Evolutionary conservation across 2,329 filamentous ascomycete genomes (phyloP).

Genomic region (Trichoderma sp.): DNA sequence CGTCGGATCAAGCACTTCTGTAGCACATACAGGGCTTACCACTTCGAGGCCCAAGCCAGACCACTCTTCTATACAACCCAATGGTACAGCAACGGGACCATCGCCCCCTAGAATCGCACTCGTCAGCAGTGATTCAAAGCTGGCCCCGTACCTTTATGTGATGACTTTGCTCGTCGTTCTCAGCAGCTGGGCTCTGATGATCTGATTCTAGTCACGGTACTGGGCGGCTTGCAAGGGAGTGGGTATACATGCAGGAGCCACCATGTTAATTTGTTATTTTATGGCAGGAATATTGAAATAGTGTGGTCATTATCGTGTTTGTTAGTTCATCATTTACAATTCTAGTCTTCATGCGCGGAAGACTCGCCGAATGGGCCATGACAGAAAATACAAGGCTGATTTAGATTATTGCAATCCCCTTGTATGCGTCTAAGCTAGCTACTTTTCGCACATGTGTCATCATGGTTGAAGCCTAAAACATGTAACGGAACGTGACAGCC

Average conservation of each 20-base stretch:
- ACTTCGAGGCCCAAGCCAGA: background rate
- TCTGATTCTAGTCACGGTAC: background rate
- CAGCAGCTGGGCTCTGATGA: background rate
- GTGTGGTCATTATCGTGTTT: conserved; percentile 31
- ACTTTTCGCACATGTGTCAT: background rate
- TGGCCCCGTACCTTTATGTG: background rate
- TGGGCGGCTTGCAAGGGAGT: background rate
- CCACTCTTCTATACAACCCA: background rate
- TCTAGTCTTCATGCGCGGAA: conserved; percentile 18
- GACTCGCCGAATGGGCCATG: conserved; percentile 13
- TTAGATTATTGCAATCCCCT: background rate
- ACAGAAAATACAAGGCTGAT: conserved; percentile 17
- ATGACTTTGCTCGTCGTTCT: background rate
- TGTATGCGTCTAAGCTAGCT: background rate
- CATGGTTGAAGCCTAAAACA: conserved; percentile 43
- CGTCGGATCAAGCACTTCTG: background rate
- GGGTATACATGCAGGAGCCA: conserved; percentile 3
- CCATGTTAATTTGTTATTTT: conserved; percentile 30
- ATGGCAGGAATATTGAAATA: conserved; percentile 31
- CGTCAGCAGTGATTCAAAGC: background rate
- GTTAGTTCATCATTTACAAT: conserved; percentile 32
- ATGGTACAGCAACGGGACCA: background rate
- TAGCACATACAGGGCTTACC: background rate
- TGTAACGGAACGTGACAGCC: conserved; percentile 66
- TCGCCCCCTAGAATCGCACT: background rate